phyloP scores from a whole-genome alignment of 106 monocot genomes.

The Acorus gramineus region DNA sequence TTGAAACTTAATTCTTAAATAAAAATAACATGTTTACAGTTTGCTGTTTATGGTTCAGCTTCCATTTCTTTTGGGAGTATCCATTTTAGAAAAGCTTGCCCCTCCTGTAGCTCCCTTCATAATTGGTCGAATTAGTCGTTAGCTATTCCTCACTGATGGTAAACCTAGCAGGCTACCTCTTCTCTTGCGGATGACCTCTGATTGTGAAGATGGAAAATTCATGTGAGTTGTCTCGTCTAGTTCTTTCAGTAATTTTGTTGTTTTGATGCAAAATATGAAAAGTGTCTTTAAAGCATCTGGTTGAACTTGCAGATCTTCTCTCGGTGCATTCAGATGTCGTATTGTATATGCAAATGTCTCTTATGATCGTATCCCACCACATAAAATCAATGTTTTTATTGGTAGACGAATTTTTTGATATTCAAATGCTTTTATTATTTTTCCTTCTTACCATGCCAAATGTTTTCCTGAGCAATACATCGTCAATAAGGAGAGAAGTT shows the following conservation, averaged over 20 bases:
- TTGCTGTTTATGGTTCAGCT: slow-evolving; percentile 42
- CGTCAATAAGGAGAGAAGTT: slow-evolving; percentile 90
- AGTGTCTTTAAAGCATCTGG: not conserved
- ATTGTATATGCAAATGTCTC: slow-evolving; percentile 91
- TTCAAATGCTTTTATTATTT: no score
- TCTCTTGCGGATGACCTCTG: slow-evolving; percentile 84
- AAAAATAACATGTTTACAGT: not conserved
- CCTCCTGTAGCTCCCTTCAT: slow-evolving; percentile 73
- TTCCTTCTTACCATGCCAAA: no score
- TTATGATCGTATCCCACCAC: slow-evolving; percentile 86
- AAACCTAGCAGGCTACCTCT: slow-evolving; percentile 71
- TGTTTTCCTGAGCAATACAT: slow-evolving; percentile 56
- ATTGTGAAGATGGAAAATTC: slow-evolving; percentile 64
- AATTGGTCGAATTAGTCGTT: slow-evolving; percentile 72
- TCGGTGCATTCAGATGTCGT: slow-evolving; percentile 64
- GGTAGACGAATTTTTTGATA: no score
- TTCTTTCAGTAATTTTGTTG: not conserved
- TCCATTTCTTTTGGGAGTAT: slow-evolving; percentile 84
- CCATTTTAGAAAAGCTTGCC: slow-evolving; percentile 87
- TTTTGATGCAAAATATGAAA: not conserved
- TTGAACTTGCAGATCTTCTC: slow-evolving; percentile 62
- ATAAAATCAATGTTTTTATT: not conserved
- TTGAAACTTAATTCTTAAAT: no score
- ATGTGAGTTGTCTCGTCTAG: slow-evolving; percentile 41
- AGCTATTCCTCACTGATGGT: slow-evolving; percentile 90